phyloP scores from a whole-genome alignment of 768 basidiomycete genomes.

The Lanmaoa pseudosensibilis region DNA sequence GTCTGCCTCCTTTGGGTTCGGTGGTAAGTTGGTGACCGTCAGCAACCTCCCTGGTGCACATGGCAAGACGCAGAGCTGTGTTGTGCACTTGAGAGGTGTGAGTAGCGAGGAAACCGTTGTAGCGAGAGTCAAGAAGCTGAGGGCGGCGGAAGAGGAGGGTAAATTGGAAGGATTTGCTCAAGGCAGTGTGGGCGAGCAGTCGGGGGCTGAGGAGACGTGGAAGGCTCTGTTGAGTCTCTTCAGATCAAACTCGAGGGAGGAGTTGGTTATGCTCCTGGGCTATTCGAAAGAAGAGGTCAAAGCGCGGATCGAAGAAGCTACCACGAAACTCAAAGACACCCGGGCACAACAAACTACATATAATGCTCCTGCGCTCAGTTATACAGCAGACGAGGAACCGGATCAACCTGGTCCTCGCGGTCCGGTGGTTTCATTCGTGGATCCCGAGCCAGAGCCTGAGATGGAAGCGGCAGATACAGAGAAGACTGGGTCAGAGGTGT shows the following conservation, averaged over 20 bases:
- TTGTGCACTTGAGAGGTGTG: conserved; percentile 76
- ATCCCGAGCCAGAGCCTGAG: conserved; percentile 48
- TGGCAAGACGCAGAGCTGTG: conserved; percentile 79
- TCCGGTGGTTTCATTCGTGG: conserved; percentile 81
- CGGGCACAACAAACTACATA: conserved; percentile 22
- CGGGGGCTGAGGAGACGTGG: conserved; percentile 62
- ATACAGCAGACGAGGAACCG: conserved; percentile 41
- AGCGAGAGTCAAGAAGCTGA: conserved; percentile 68
- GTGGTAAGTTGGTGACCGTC: conserved; percentile 81
- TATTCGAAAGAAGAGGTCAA: conserved; percentile 89
- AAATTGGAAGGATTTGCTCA: conserved; percentile 69
- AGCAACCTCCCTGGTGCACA: conserved; percentile 71
- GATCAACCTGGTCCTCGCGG: conserved; percentile 54
- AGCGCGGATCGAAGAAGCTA: conserved; percentile 75
- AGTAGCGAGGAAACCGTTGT: conserved; percentile 76
- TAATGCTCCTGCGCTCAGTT: conserved; percentile 33
- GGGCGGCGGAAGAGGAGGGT: conserved; percentile 57
- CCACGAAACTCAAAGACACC: conserved; percentile 65
- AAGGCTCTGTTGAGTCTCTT: conserved; percentile 87
- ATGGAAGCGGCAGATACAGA: conserved; percentile 31
- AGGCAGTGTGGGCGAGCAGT: conserved; percentile 38
- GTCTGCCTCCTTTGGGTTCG: conserved; percentile 85
- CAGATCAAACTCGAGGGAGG: conserved; percentile 84
- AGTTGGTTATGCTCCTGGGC: conserved; percentile 85
- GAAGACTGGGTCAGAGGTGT: conserved; percentile 64